These are phyloP conservation scores for Penicillium frequentans DNA, from an alignment of 2,329 filamentous ascomycete species.

Conservation along the genomic window DNA sequence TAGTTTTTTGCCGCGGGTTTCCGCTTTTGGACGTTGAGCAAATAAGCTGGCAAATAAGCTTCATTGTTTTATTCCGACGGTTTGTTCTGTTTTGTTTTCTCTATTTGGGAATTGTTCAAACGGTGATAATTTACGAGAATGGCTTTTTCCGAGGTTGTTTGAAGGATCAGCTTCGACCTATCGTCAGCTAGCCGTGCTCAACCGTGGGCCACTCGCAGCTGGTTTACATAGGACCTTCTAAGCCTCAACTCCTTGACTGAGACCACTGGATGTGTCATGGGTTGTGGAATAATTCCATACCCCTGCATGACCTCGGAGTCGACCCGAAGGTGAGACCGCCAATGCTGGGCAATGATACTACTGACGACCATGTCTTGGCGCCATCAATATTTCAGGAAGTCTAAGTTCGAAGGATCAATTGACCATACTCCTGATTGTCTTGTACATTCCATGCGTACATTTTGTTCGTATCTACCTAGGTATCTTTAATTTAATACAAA, in stretches of 20 bases:
- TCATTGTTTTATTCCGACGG: no score
- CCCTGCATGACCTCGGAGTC: not conserved
- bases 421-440: not conserved
- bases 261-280: not conserved
- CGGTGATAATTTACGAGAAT: no score
- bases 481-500: conserved; percentile 11
- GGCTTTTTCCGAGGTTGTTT: no score
- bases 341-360: not conserved
- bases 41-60: not conserved
- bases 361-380: not conserved
- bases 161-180: no score
- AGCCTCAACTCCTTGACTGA: not conserved
- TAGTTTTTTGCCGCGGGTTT: not conserved
- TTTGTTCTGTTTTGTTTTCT: no score
- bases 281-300: not conserved
- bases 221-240: no score
- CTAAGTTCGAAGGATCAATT: not conserved
- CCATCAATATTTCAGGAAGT: not conserved
- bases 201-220: no score
- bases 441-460: not conserved
- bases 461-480: not conserved
- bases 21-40: not conserved
- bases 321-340: not conserved
- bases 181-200: no score
- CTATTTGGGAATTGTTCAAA: no score